Conservation (phyloP, 1,284 basidiomycete species). For the Malassezia furfur region DNA sequence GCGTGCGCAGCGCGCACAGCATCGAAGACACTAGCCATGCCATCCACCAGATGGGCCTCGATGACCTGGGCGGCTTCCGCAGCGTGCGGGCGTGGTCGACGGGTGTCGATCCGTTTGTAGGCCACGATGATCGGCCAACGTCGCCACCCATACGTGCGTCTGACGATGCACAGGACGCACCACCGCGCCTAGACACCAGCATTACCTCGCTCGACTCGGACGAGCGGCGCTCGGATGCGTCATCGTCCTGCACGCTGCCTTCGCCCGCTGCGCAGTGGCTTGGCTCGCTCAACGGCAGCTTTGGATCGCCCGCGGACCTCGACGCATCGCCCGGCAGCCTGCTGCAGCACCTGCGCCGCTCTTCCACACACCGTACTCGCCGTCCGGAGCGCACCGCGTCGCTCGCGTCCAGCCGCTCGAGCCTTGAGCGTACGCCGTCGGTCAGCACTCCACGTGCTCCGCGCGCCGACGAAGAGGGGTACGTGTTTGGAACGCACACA, state of each 20-base stretch:
- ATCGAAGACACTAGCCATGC: neutral
- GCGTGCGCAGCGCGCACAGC: neutral
- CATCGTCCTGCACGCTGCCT: neutral
- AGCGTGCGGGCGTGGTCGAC: neutral
- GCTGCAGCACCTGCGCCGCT: neutral
- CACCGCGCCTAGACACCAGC: neutral
- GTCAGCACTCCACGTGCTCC: neutral
- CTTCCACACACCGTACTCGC: neutral
- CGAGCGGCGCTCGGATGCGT: neutral
- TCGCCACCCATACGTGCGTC: too few species aligned
- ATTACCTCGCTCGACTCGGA: neutral
- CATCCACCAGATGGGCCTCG: neutral
- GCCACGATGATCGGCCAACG: neutral
- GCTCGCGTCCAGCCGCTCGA: neutral
- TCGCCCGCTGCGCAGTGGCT: constrained; percentile 1
- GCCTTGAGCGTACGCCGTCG: neutral
- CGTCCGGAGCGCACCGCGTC: neutral
- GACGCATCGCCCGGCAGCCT: neutral
- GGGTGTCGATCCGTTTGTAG: neutral
- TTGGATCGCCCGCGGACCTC: neutral
- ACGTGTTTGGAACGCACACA: constrained; percentile 1
- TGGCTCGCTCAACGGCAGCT: neutral
- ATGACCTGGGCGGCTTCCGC: neutral
- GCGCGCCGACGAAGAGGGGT: constrained; percentile 6
- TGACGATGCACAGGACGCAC: neutral